Conservation (phyloP, 257 asterid genomes). For the Przewalskia tangutica region DNA sequence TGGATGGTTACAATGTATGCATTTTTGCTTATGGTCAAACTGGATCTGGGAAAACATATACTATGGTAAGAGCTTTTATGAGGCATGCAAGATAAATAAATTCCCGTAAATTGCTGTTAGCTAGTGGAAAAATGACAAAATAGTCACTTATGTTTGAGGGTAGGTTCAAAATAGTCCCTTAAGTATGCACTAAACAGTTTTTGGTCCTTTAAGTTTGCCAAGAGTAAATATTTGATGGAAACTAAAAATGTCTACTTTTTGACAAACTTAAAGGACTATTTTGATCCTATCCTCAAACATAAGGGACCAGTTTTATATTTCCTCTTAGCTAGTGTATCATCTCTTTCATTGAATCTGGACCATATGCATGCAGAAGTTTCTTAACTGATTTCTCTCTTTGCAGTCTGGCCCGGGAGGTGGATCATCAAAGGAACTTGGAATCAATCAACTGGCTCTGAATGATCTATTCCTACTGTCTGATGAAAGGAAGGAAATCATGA, state of each 20-base stretch:
- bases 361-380: background rate
- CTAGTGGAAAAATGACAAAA: no score
- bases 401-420: constrained; percentile 61
- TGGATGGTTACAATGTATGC: no score
- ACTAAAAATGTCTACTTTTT: no score
- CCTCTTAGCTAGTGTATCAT: background rate
- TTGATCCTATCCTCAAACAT: no score
- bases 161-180: no score
- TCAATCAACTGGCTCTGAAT: constrained; percentile 64
- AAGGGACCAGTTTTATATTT: no score
- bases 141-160: no score
- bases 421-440: constrained; percentile 47
- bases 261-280: no score
- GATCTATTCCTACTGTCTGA: constrained; percentile 64
- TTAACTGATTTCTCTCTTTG: constrained; percentile 5
- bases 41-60: constrained; percentile 92
- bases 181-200: no score
- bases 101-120: background rate
- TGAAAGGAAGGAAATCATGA: constrained; percentile 50
- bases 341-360: background rate
- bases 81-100: background rate
- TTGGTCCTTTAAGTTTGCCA: no score
- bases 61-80: constrained; percentile 57
- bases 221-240: no score
- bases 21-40: constrained; percentile 93